Base-by-base conservation (phyloP, 257 asterid genomes). In the Penstemon barbatus region DNA sequence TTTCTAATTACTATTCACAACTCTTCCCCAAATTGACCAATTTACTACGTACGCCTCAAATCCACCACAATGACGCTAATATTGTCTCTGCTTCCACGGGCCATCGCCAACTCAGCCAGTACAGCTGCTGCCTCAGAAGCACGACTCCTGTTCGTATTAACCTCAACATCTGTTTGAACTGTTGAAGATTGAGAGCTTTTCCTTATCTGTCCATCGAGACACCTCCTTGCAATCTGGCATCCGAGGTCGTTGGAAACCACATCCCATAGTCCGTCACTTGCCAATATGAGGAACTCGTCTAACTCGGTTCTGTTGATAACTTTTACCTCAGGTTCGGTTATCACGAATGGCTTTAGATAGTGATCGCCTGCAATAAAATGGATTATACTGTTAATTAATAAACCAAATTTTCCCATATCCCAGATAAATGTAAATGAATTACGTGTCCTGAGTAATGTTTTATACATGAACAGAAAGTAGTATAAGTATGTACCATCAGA, bases 221-320 rank as follows among this genome's bases (percentile, higher is more conserved):
- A 86, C 67, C 75, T 73, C 46, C 85, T 73, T 11, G 68, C 80
- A 4, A 84, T 66, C 4, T 80, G 79, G 66, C 91, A 84, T 0
- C 91, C 93, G 3, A 77, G 36, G 1, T 86, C 89, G 38, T 83
- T 83, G 0, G 88, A 74, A 1, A 84, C 53, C 0, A 86, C 91
- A 25, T 80, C 89, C 96, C 94, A 89, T 45, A 89, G 48, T 4
- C 96, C 96, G 4, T 77, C 85, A 38, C 91, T 86, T 5, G 83
- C 96, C 11, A 89, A 44, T 59, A 89, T 74, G 41, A 89, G 51
- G 65, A 83, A 83, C 71, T 89, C 96, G 15, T 86, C 96, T 0
- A 6, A 49, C 3, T 74, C 58, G 0, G 41, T 80, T 37, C 85
- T 79, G 19, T 42, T 18, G 43, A 13, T 69, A 4, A 80, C 80